Conservation (phyloP, 805 yeast genomes). For the Candida loeiensis region DNA sequence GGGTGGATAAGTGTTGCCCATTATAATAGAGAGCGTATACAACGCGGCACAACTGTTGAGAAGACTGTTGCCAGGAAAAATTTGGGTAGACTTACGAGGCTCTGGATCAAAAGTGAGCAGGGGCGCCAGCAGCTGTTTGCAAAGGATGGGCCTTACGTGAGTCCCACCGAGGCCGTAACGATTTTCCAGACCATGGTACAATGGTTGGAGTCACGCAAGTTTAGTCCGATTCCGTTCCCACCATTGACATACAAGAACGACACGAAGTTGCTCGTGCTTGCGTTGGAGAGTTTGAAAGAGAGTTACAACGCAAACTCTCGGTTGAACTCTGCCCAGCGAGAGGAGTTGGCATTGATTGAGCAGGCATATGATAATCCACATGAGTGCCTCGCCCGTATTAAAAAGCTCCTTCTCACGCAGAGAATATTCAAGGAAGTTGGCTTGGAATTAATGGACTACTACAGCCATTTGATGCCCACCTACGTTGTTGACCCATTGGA, state of each 20-base stretch:
- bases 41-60: constrained; percentile 88
- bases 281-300: constrained; percentile 84
- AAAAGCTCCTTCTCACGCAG: constrained; percentile 78
- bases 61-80: constrained; percentile 93
- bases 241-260: constrained; percentile 90
- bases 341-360: constrained; percentile 88
- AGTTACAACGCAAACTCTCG: constrained; percentile 64
- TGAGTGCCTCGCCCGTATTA: constrained; percentile 81
- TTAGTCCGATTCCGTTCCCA: constrained; percentile 89
- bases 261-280: constrained; percentile 82
- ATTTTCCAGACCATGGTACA: constrained; percentile 83
- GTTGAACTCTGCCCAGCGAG: constrained; percentile 81
- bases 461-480: constrained; percentile 79
- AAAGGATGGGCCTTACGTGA: constrained; percentile 81
- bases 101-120: constrained; percentile 92
- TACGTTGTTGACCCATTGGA: constrained; percentile 88
- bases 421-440: constrained; percentile 88
- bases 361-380: constrained; percentile 97
- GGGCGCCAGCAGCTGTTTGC: constrained; percentile 77
- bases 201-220: constrained; percentile 84
- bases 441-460: constrained; percentile 87
- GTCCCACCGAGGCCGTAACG: constrained; percentile 84
- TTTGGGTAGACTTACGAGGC: constrained; percentile 82
- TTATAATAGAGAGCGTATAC: constrained; percentile 82
- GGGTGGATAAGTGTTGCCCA: constrained; percentile 96